These are phyloP conservation scores for Paramarasmius palmivorus DNA, from an alignment of 1,284 basidiomycete species.

Conservation along the genomic window DNA sequence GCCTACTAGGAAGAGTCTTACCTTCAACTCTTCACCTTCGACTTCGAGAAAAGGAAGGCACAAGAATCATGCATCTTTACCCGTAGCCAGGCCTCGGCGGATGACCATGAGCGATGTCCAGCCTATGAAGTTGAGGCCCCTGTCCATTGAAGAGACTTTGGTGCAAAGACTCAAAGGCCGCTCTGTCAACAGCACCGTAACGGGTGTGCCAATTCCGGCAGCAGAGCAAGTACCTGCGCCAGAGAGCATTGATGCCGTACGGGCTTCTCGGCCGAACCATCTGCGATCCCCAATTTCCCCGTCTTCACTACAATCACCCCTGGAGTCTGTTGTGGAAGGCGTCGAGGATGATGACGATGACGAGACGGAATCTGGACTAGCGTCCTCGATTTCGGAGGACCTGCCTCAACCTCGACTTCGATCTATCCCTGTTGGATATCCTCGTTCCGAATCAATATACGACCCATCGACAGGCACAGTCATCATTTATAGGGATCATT, in stretches of 20 bases:
- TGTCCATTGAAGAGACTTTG: constrained; percentile 2
- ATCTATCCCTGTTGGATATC: not conserved
- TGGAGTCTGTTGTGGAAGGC: not conserved
- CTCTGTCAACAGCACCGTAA: too few species aligned
- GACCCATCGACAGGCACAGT: not conserved
- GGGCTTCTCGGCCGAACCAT: not conserved
- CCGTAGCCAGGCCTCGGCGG: not conserved
- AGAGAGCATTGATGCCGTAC: not conserved
- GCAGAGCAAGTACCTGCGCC: not conserved
- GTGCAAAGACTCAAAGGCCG: not conserved
- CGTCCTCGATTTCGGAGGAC: not conserved
- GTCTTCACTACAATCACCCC: not conserved
- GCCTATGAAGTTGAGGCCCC: not conserved
- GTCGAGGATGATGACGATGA: not conserved
- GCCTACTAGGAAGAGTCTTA: not conserved
- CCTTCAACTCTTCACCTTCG: too few species aligned
- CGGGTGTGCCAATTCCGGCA: not conserved
- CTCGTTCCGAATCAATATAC: not conserved
- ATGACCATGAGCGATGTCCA: constrained; percentile 1
- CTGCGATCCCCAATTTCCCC: not conserved
- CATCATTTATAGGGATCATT: not conserved
- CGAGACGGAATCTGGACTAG: not conserved
- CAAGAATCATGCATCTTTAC: not conserved
- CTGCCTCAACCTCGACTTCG: not conserved
- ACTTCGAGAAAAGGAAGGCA: not conserved